A percentile compares a stretch with the other conserved stretches of the same genome.
These are phyloP conservation scores for Epichloe amarillans DNA, from an alignment of 2,329 filamentous ascomycete species.

Conservation along the genomic window DNA sequence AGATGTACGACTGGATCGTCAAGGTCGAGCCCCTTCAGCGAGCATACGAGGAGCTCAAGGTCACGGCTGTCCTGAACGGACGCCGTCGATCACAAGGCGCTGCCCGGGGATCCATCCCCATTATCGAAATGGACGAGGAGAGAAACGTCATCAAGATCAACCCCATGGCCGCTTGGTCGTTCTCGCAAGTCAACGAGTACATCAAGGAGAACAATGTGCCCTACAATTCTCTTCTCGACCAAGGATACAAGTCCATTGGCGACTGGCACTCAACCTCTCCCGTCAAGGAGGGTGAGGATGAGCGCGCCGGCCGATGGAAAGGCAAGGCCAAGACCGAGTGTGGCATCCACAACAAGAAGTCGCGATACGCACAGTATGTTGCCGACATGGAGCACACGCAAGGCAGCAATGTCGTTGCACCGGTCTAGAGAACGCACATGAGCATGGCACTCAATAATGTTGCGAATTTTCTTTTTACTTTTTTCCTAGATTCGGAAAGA, in stretches of 20 bases:
- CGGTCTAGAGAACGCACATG: slow-evolving; percentile 10
- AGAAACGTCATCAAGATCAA: slow-evolving; percentile 93
- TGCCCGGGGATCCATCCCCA: slow-evolving; percentile 76
- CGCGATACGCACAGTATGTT: slow-evolving; percentile 78
- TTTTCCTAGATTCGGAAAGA: neutral
- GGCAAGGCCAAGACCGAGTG: slow-evolving; percentile 93
- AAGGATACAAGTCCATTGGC: slow-evolving; percentile 94
- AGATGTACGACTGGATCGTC: slow-evolving; percentile 91
- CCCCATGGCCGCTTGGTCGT: slow-evolving; percentile 87
- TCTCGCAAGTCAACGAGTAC: slow-evolving; percentile 80
- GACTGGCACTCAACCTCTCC: slow-evolving; percentile 97
- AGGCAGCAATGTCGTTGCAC: slow-evolving; percentile 25
- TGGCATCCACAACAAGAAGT: slow-evolving; percentile 96
- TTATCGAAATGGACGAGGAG: slow-evolving; percentile 83
- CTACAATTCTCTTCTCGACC: slow-evolving; percentile 83
- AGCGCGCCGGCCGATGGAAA: slow-evolving; percentile 94
- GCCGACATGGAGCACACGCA: slow-evolving; percentile 59
- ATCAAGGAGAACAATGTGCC: slow-evolving; percentile 77
- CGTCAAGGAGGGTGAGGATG: slow-evolving; percentile 82
- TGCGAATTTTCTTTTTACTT: neutral
- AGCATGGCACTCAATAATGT: neutral
- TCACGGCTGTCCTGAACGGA: slow-evolving; percentile 84
- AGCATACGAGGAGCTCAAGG: slow-evolving; percentile 75
- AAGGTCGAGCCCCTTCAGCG: slow-evolving; percentile 95
- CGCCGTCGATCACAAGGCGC: slow-evolving; percentile 86